Evolutionary conservation across 1,284 basidiomycete species (phyloP), one percentile per base, ranked within the genome.

Genomic region (Melampsora occidentalis): DNA sequence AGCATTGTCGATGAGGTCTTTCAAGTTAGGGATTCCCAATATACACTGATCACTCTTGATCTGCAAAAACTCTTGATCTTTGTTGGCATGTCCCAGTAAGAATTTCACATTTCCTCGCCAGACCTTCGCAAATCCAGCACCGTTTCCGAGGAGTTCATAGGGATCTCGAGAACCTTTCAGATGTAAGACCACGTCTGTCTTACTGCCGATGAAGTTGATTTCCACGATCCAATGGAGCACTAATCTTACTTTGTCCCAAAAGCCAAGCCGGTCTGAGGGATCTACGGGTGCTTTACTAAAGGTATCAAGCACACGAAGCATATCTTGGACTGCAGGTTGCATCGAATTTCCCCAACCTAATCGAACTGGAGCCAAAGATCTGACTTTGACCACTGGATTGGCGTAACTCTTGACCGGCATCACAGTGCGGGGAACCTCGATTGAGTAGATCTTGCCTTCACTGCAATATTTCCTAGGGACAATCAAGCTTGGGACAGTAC

Each of bases 331-430:
- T 3, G 90, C 90, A 18, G 94, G 90, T 77, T 89, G 88, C 79
- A 95, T 92, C 78, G 94, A 96, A 71, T 94, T 89, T 39, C 93
- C 92, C 95, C 95, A 98, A 69, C 90, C 88, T 0, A 93, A 92
- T 5, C 90, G 87, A 42, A 86, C 86, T 12, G 87, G 85, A 0
- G 91, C 89, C 28, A 86, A 85, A 42, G 96, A 87, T 28, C 87
- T 86, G 79, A 98, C 86, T 35, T 85, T 84, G 4, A 94, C 91
- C 0, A 77, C 78, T 5, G 82, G 80, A 61, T 88, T 87, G 2
- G 93, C 92, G 82, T 96, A 98, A 28, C 90, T 91, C 84, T 98
- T 98, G 80, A 95, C 90, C 0, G 95, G 91, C 91, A 96, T 96
- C 76, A 94, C 90, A 0, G 94, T 94, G 83, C 96, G 97, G 0